Evolutionary conservation across 2,329 filamentous ascomycete species (phyloP), one percentile per base, ranked within the genome.

Genomic region (Lachnellula hyalina): DNA sequence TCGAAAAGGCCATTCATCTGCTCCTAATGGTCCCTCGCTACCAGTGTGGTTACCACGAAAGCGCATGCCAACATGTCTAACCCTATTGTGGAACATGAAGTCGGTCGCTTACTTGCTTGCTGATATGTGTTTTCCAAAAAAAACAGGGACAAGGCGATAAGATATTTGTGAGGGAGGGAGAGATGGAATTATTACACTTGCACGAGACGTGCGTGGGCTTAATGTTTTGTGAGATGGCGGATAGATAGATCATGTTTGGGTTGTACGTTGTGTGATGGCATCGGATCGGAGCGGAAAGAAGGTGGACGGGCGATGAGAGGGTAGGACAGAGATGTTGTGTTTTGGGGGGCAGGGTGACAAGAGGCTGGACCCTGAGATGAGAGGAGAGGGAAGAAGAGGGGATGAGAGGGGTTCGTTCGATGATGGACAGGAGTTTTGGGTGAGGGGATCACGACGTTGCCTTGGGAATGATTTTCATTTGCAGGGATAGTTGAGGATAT

Each of bases 251-350:
- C 32, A 25, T 47, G 28, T 47, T 34, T 47, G 12, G 23, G 45
- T 47, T 14, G 23, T 28, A 47, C 45, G 11, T 12, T 47, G 45
- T 47, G 45, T 47, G 11, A 47, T 47, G 23, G 47, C 21, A 38
- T 38, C 32, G 17, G 19, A 49, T 36, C 41, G 41, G 41, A 44
- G 21, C 11, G 41, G 21, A 25, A 25, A 49, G 15, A 47, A n/a
- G 44, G 17, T 14, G 8, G 44, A 23, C 23, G 19, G 25, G 35
- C 47, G 34, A 49, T 40, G 47, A 17, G 19, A 49, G 21, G 32
- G 47, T n/a, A 34, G 32, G 47, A 49, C 47, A 49, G 19, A 49
- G 35, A 49, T 49, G 47, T 38, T 21, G 34, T 49, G 47, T 25
- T 38, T 36, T n/a, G 21, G 21, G 9, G 28, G 46, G n/a, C 7